Conservation (phyloP, 176 grass and related monocot species). For the Aegilops tauschii region DNA sequence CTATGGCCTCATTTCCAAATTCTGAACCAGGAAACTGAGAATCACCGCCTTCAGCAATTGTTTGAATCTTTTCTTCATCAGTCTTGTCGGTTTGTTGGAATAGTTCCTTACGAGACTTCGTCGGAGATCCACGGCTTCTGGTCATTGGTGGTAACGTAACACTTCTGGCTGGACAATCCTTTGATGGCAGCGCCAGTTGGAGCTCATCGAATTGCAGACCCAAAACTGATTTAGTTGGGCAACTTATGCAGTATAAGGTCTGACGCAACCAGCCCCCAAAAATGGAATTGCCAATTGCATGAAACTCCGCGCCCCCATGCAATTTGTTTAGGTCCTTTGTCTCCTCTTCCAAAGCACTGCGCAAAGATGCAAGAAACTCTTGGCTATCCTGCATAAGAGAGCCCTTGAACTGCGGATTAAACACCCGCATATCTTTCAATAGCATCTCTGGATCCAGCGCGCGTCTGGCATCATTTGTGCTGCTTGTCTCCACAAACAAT, state of each 20-base stretch:
- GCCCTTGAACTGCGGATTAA: conserved; percentile 25
- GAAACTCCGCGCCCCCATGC: neutral
- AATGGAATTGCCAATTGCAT: conserved; percentile 45
- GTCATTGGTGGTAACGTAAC: neutral
- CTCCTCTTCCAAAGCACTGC: conserved; percentile 45
- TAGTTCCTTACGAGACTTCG: neutral
- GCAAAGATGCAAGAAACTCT: conserved; percentile 57
- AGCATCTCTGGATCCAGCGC: conserved; percentile 39
- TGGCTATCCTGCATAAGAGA: conserved; percentile 57
- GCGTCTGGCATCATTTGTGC: conserved; percentile 19
- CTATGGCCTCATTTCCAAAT: neutral
- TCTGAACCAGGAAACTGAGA: conserved; percentile 28
- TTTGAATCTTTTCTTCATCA: neutral
- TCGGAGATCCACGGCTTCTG: too few relatives aligned
- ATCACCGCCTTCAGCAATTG: conserved; percentile 11
- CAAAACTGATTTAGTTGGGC: conserved; percentile 25
- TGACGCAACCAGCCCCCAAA: conserved; percentile 41
- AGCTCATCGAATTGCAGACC: conserved; percentile 42
- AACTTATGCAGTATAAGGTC: conserved; percentile 44
- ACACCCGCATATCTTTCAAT: conserved; percentile 27
- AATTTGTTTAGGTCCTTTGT: conserved; percentile 25
- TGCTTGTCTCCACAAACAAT: conserved; percentile 51
- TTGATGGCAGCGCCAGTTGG: conserved; percentile 53
- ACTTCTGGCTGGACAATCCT: conserved; percentile 35
- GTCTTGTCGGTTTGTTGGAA: conserved; percentile 6